Evolutionary conservation across 306 rosid genomes (phyloP), one percentile per base, ranked within the genome.

Genomic region (Prunus padus): DNA sequence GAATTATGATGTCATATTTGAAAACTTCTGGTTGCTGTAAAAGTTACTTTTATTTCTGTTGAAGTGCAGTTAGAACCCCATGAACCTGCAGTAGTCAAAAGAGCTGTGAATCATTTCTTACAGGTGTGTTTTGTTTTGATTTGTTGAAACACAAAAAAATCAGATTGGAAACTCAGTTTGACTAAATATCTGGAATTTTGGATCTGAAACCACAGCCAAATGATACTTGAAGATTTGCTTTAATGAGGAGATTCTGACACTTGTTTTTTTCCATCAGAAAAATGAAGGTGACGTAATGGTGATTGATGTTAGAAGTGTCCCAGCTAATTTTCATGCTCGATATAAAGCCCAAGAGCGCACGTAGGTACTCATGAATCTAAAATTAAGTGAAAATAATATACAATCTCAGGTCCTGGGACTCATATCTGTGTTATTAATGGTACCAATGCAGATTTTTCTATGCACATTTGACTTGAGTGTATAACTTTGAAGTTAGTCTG

Each of bases 81-180:
- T 85, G 97, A 95, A 76, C 91, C 99, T 55, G 49, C 80, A 51
- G 99, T 95, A 16, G 97, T 95, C 61, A 77, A 73, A 82, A 90
- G 76, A 79, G 99, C 99, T 42, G 93, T 92, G 60, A 95, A 95
- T 86, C 99, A 95, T 88, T 95, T 95, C 86, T 85, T 95, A 78
- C 99, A 92, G 93, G 99, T 95, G 13, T n/a, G 14, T 49, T 63
- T 70, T 74, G 71, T 71, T 22, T 42, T 45, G 42, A 59, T 73
- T 74, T 55, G 33, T 40, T 60, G 5, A 33, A 79, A 61, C 40
- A 10, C 20, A 44, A 67, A 22, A 45, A 20, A 45, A 67, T 67
- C 37, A 45, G 20, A 45, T 65, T 23, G 37, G 33, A 65, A 6
- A 45, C 11, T 25, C 7, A 0, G n/a, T 68, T 42, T 68, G 57